Percentiles rank a stretch among this genome's conserved stretches.
Evolutionary conservation across 73 alveolate species (phyloP).

Genomic region (Effrenium voratum): DNA sequence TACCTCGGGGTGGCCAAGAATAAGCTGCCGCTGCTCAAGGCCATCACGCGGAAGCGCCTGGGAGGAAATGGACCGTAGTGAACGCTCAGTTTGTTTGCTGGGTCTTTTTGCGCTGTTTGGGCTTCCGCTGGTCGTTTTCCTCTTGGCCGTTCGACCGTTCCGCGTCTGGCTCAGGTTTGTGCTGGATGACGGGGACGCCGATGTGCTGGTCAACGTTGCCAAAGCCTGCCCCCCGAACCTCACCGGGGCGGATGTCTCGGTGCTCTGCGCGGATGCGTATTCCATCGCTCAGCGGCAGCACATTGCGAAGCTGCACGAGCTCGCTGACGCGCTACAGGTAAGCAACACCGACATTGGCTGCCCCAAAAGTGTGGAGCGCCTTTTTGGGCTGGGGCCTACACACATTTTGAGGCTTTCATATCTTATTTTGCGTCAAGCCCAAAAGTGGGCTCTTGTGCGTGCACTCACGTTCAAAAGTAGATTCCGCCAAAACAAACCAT

Average conservation of each 20-base stretch:
- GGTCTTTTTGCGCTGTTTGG: too few species aligned
- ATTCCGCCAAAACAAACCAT: too few species aligned
- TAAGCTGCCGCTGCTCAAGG: conserved; percentile 95
- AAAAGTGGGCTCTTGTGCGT: too few species aligned
- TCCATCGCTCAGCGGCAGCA: conserved; percentile 95
- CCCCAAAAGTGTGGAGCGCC: background rate
- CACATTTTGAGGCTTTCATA: too few species aligned
- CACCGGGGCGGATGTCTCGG: conserved; percentile 97
- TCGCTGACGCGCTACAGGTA: conserved; percentile 44
- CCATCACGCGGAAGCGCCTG: conserved; percentile 96
- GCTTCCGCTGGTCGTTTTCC: too few species aligned
- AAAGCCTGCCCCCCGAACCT: conserved; percentile 95
- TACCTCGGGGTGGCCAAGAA: conserved; percentile 97
- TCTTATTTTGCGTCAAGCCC: too few species aligned
- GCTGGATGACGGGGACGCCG: conserved; percentile 89
- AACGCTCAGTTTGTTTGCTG: too few species aligned
- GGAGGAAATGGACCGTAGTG: too few species aligned
- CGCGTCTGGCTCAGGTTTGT: too few species aligned
- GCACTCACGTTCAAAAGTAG: too few species aligned
- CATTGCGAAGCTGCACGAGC: conserved; percentile 79
- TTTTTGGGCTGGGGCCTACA: too few species aligned
- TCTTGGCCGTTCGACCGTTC: too few species aligned
- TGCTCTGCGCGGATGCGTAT: conserved; percentile 96
- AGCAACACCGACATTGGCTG: background rate
- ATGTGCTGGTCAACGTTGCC: conserved; percentile 54